These are phyloP conservation scores for Chalaropsis thielavioides DNA, from an alignment of 2,329 filamentous ascomycete genomes.

Conservation along the genomic window DNA sequence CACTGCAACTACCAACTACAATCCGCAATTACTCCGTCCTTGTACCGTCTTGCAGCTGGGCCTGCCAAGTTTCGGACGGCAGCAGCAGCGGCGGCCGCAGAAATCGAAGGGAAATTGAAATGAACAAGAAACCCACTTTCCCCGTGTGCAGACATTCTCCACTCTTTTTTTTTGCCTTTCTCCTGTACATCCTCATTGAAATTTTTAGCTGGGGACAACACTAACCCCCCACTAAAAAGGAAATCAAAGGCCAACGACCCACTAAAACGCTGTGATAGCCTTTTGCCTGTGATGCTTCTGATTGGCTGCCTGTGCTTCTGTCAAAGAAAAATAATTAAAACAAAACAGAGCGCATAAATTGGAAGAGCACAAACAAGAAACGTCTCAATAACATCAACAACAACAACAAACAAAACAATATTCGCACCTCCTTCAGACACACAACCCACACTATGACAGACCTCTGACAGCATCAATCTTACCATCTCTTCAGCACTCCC, in stretches of 20 bases:
- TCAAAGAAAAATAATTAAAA: not conserved
- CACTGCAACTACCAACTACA: not conserved
- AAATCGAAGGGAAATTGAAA: not conserved
- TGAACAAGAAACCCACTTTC: not conserved
- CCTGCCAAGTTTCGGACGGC: not conserved
- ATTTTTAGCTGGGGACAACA: not conserved
- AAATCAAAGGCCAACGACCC: not conserved
- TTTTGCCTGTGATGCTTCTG: not conserved
- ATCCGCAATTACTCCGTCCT: not conserved
- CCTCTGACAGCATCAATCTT: not conserved
- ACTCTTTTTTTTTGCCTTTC: not conserved
- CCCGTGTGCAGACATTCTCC: not conserved
- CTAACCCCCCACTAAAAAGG: not conserved
- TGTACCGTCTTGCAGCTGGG: not conserved
- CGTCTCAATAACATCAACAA: not conserved
- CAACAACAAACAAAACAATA: not conserved
- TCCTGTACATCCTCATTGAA: constrained; percentile 2
- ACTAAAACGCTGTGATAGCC: not conserved
- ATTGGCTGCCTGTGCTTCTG: not conserved
- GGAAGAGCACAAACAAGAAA: not conserved
- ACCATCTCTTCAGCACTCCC: not conserved
- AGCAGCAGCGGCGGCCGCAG: not conserved
- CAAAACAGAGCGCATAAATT: not conserved
- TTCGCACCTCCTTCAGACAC: not conserved
- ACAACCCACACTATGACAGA: not conserved